phyloP scores from a whole-genome alignment of 495 filamentous ascomycete species.

The Neurospora sp. region DNA sequence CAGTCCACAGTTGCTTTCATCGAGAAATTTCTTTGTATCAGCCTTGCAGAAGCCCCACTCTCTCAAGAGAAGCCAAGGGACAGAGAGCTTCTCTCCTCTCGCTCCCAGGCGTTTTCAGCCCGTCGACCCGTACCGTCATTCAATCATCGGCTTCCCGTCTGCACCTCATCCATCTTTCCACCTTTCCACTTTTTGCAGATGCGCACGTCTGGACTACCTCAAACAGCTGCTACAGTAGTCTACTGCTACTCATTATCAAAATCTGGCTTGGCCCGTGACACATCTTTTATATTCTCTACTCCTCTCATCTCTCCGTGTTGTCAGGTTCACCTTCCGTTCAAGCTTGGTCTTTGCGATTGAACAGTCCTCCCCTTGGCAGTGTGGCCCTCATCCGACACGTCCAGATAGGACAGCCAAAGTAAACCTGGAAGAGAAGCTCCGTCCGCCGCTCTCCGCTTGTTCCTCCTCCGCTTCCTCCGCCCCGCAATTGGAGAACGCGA shows the following conservation, averaged over 20 bases:
- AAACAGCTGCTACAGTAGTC: background rate
- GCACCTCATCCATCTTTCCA: background rate
- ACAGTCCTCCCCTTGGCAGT: background rate
- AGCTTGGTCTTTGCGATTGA: background rate
- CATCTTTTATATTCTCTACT: background rate
- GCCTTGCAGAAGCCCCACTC: constrained; percentile 1
- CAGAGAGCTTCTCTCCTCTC: background rate
- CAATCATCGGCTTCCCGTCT: background rate
- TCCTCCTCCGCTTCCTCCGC: background rate
- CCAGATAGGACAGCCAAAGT: background rate
- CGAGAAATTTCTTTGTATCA: constrained; percentile 5
- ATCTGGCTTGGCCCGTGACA: background rate
- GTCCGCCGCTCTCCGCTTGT: background rate
- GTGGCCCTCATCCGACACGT: background rate
- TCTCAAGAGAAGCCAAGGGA: background rate
- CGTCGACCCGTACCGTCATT: background rate
- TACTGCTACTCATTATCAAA: background rate
- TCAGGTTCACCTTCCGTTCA: background rate
- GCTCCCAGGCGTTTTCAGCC: background rate
- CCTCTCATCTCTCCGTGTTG: background rate
- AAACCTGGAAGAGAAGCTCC: background rate
- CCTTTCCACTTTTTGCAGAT: background rate
- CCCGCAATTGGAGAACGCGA: background rate
- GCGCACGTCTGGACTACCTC: background rate
- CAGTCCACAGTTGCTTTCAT: background rate